These are phyloP conservation scores for Sporothrix variecibatus DNA, from an alignment of 2,329 filamentous ascomycete species.

Conservation along the genomic window DNA sequence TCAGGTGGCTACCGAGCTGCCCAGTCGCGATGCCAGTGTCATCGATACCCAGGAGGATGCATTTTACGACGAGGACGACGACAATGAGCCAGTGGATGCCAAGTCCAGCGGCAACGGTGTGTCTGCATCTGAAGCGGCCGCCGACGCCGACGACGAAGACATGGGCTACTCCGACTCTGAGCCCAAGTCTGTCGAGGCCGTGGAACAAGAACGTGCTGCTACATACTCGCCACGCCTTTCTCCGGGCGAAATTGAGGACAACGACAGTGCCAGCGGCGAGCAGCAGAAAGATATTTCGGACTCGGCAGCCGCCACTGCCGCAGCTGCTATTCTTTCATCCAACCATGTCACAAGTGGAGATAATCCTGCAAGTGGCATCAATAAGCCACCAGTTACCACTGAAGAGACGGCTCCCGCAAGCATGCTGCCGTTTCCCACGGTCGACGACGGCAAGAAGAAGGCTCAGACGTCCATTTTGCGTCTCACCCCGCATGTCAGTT, in stretches of 20 bases:
- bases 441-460: conserved; percentile 53
- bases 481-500: conserved; percentile 67
- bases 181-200: conserved; percentile 4
- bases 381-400: neutral
- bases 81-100: conserved; percentile 26
- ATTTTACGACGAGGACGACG: conserved; percentile 32
- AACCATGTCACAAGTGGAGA: neutral
- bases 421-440: conserved; percentile 34
- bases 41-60: conserved; percentile 32
- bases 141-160: conserved; percentile 30
- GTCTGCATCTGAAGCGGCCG: conserved; percentile 22
- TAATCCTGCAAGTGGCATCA: neutral
- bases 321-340: neutral
- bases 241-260: conserved; percentile 1
- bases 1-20: conserved; percentile 17
- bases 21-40: conserved; percentile 31
- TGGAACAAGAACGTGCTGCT: conserved; percentile 18
- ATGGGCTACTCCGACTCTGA: conserved; percentile 28
- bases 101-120: conserved; percentile 24
- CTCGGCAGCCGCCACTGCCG: neutral
- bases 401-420: neutral
- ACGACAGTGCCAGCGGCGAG: neutral
- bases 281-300: neutral
- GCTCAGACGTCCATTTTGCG: conserved; percentile 69
- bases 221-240: conserved; percentile 30